Conservation (phyloP, 495 filamentous ascomycete genomes). For the Penicillium soppii region DNA sequence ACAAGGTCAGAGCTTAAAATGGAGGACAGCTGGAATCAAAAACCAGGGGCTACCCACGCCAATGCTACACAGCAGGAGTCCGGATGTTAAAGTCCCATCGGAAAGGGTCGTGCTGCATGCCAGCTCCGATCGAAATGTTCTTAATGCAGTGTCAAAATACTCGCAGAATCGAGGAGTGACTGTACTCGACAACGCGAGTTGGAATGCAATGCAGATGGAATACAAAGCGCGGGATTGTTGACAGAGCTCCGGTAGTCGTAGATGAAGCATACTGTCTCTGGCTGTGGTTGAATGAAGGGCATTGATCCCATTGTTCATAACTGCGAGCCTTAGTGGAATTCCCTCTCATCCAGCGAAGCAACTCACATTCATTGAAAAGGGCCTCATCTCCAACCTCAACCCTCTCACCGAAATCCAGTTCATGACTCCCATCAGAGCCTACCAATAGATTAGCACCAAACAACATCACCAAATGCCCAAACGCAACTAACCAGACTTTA, state of each 20-base stretch:
- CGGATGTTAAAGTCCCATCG: slow-evolving; percentile 35
- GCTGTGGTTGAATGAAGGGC: slow-evolving; percentile 34
- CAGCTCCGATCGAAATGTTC: slow-evolving; percentile 33
- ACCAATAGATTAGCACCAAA: neutral
- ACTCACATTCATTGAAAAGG: slow-evolving; percentile 34
- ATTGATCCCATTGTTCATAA: slow-evolving; percentile 31
- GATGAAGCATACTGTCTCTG: slow-evolving; percentile 18
- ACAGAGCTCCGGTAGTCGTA: slow-evolving; percentile 26
- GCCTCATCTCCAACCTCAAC: slow-evolving; percentile 12
- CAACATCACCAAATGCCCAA: too few relatives aligned
- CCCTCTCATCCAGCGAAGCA: neutral
- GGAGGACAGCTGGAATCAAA: neutral
- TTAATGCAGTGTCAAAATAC: slow-evolving; percentile 31
- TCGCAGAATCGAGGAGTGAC: slow-evolving; percentile 26
- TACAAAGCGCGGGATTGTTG: slow-evolving; percentile 32
- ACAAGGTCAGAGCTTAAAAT: neutral
- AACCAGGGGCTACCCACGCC: slow-evolving; percentile 24
- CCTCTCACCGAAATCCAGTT: neutral
- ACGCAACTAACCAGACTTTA: neutral
- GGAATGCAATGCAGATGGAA: slow-evolving; percentile 33
- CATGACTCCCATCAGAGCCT: neutral
- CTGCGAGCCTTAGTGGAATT: slow-evolving; percentile 11
- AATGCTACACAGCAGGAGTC: slow-evolving; percentile 37
- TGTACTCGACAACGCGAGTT: slow-evolving; percentile 20
- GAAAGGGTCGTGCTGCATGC: slow-evolving; percentile 21